A percentile compares a stretch with the other conserved stretches of the same genome.
phyloP scores from a whole-genome alignment of 2,329 filamentous ascomycete species.

The Colletotrichum coccodes region DNA sequence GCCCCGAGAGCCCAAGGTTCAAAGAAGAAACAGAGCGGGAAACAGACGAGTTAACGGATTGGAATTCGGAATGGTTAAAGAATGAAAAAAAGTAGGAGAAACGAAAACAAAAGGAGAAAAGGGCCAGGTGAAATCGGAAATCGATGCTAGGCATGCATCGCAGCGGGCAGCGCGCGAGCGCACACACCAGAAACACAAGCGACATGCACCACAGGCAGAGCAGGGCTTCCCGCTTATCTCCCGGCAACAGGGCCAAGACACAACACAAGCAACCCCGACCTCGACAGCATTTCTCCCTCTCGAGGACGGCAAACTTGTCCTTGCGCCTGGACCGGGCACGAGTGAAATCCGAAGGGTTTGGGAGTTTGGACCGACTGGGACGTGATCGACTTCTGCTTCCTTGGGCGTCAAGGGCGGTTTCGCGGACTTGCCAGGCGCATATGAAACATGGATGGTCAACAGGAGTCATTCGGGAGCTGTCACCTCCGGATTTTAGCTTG shows the following conservation, averaged over 20 bases:
- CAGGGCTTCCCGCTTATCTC: constrained; percentile 27
- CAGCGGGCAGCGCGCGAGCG: constrained; percentile 9
- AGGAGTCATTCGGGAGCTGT: constrained; percentile 41
- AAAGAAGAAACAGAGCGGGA: neutral
- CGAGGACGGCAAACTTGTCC: constrained; percentile 24
- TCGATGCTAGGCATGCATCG: constrained; percentile 5
- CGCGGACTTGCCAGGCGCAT: constrained; percentile 31
- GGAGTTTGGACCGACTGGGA: constrained; percentile 40
- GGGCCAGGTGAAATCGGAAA: constrained; percentile 19
- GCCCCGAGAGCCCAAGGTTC: neutral
- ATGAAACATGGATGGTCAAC: constrained; percentile 32
- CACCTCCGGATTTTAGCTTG: constrained; percentile 42
- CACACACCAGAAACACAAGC: constrained; percentile 32
- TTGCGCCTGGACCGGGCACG: constrained; percentile 30
- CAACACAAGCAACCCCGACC: constrained; percentile 28
- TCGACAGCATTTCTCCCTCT: neutral
- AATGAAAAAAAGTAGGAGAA: neutral
- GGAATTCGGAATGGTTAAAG: neutral
- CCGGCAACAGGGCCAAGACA: constrained; percentile 15
- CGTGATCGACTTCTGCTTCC: constrained; percentile 34
- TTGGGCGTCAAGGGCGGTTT: constrained; percentile 30
- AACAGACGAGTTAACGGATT: neutral
- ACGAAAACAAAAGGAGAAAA: neutral
- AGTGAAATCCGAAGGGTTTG: constrained; percentile 32
- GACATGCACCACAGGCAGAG: constrained; percentile 30